These are phyloP conservation scores for Hypocreales sp. DNA, from an alignment of 2,329 filamentous ascomycete genomes.

Conservation along the genomic window DNA sequence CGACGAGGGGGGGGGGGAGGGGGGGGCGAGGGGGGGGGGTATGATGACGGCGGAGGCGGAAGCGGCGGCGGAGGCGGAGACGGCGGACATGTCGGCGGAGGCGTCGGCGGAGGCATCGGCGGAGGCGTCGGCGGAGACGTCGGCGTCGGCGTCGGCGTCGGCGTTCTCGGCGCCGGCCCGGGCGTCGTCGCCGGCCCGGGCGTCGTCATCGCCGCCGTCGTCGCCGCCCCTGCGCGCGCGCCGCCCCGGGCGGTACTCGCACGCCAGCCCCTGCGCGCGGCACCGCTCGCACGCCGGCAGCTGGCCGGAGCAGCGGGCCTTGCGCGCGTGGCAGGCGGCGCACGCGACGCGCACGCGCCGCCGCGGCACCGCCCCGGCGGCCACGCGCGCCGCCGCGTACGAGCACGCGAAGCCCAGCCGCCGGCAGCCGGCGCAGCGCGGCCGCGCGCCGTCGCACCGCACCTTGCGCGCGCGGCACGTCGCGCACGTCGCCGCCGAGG, in stretches of 20 bases:
- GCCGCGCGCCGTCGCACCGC: conserved; percentile 37
- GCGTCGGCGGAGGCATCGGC: too few relatives aligned
- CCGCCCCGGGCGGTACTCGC: conserved; percentile 36
- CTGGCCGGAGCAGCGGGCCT: conserved; percentile 43
- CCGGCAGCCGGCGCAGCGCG: conserved; percentile 41
- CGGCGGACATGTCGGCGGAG: too few relatives aligned
- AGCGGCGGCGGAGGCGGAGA: too few relatives aligned
- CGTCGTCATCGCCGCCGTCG: conserved; percentile 18
- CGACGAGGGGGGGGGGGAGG: too few relatives aligned
- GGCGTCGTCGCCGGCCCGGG: conserved; percentile 15
- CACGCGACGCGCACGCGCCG: conserved; percentile 41
- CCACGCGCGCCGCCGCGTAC: conserved; percentile 28
- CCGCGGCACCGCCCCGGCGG: conserved; percentile 28
- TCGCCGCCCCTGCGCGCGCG: conserved; percentile 13
- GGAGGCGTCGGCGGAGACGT: too few relatives aligned
- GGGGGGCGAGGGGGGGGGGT: too few relatives aligned
- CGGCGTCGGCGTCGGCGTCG: too few relatives aligned
- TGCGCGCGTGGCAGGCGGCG: conserved; percentile 40
- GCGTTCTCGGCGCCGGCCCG: too few relatives aligned
- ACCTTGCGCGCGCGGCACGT: conserved; percentile 42
- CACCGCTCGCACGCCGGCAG: conserved; percentile 35
- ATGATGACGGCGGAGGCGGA: too few relatives aligned
- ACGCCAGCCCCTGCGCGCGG: conserved; percentile 36
- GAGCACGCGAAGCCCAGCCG: conserved; percentile 41
- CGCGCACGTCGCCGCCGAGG: conserved; percentile 33